phyloP scores from a whole-genome alignment of 805 yeast species.

The Candida pini region DNA sequence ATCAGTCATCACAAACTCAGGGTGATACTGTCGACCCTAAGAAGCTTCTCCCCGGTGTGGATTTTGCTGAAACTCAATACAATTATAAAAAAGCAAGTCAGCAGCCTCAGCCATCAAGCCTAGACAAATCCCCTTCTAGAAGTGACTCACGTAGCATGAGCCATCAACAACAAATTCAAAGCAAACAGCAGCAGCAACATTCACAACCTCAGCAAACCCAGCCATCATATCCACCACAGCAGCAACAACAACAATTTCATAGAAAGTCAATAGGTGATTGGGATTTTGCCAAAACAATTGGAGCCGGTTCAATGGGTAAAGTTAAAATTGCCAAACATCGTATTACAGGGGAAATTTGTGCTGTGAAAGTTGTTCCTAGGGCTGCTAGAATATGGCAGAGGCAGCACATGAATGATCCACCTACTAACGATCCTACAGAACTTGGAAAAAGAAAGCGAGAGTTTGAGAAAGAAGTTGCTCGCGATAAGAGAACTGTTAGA shows the following conservation, averaged over 20 bases:
- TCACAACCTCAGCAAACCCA: conserved; percentile 6
- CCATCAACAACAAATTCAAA: conserved; percentile 5
- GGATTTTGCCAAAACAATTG: conserved; percentile 92
- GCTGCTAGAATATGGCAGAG: conserved; percentile 75
- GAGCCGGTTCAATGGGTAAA: conserved; percentile 99
- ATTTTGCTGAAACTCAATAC: conserved; percentile 11
- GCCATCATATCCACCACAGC: conserved; percentile 11
- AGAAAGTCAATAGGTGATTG: conserved; percentile 92
- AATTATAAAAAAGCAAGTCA: conserved; percentile 7
- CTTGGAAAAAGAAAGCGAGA: conserved; percentile 59
- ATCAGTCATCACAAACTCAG: conserved; percentile 11
- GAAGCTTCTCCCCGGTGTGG: conserved; percentile 23
- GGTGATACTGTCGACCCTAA: conserved; percentile 8
- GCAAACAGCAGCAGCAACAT: conserved; percentile 5
- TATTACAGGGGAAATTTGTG: conserved; percentile 76
- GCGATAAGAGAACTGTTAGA: conserved; percentile 88
- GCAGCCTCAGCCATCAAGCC: conserved; percentile 3
- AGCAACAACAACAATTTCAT: conserved; percentile 50
- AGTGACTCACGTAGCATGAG: conserved; percentile 5
- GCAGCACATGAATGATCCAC: conserved; percentile 64
- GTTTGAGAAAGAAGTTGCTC: conserved; percentile 74
- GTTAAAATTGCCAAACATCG: conserved; percentile 90
- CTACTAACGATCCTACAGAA: conserved; percentile 55
- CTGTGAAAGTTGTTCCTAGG: conserved; percentile 87
- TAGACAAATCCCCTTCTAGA: conserved; percentile 10